These are phyloP conservation scores for Vitis cinerea DNA, from an alignment of 164 flowering plant genomes.

Conservation along the genomic window DNA sequence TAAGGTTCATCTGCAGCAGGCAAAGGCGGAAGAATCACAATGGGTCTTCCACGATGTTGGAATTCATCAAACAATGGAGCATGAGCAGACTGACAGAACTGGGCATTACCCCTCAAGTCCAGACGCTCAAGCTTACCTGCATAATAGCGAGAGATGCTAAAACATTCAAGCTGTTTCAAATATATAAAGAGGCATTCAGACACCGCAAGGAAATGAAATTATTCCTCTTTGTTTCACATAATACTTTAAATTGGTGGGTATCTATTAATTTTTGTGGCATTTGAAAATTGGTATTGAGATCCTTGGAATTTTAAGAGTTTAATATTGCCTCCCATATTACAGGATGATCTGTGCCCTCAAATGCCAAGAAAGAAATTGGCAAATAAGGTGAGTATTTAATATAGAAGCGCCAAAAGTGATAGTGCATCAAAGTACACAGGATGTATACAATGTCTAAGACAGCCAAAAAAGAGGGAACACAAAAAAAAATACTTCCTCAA, in stretches of 20 bases:
- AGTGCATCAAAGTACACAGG: too few relatives aligned
- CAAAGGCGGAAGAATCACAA: slow-evolving; percentile 36
- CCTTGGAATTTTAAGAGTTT: too few relatives aligned
- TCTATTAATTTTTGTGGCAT: too few relatives aligned
- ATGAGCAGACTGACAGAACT: slow-evolving; percentile 21
- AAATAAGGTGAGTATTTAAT: too few relatives aligned
- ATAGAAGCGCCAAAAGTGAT: too few relatives aligned
- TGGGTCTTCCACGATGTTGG: slow-evolving; percentile 35
- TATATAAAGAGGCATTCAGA: not conserved
- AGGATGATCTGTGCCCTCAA: not conserved
- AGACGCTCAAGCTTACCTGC: slow-evolving; percentile 49
- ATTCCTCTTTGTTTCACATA: not conserved
- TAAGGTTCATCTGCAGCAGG: slow-evolving; percentile 27
- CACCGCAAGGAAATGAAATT: not conserved
- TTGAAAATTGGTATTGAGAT: not conserved
- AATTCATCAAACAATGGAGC: slow-evolving; percentile 35
- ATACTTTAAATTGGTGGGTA: not conserved
- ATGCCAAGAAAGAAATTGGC: not conserved
- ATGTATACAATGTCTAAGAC: too few relatives aligned
- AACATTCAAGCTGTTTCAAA: not conserved
- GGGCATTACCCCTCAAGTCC: slow-evolving; percentile 57
- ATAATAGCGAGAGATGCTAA: not conserved
- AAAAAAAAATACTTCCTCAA: too few relatives aligned
- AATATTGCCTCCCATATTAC: not conserved
- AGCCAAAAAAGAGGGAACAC: too few relatives aligned